Conservation (phyloP, 2,329 filamentous ascomycete species). For the Chaetomium olivaceum region DNA sequence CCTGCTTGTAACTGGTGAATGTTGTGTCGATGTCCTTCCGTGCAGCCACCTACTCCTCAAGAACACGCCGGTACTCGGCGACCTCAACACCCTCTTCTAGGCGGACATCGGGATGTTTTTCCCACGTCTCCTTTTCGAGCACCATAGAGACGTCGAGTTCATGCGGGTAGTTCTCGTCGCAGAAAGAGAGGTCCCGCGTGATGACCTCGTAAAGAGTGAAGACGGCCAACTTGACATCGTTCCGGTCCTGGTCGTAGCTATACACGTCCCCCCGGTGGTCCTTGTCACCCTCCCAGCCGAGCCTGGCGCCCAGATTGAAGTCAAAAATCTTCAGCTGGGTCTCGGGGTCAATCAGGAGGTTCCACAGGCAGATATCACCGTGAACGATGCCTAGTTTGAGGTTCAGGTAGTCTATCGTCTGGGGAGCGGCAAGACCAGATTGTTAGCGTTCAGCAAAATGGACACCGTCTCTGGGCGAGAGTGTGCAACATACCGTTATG, state of each 20-base stretch:
- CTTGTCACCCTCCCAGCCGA: conserved; percentile 25
- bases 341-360: conserved; percentile 25
- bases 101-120: conserved; percentile 37
- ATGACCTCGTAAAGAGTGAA: conserved; percentile 43
- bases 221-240: conserved; percentile 29
- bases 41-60: conserved; percentile 33
- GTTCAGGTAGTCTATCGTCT: conserved; percentile 27
- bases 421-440: background rate
- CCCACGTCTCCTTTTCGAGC: conserved; percentile 33
- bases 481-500: conserved; percentile 1
- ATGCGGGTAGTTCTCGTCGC: conserved; percentile 34
- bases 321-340: conserved; percentile 24
- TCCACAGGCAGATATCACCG: conserved; percentile 22
- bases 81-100: conserved; percentile 39
- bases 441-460: background rate
- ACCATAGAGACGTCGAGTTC: conserved; percentile 17
- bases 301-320: conserved; percentile 26
- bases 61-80: conserved; percentile 33
- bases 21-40: conserved; percentile 10
- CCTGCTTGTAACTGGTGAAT: conserved; percentile 1
- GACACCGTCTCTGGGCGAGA: too few relatives aligned
- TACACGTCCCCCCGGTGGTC: background rate
- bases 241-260: conserved; percentile 19
- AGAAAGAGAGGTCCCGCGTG: conserved; percentile 35
- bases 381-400: conserved; percentile 26